Conservation (phyloP, 2,329 filamentous ascomycete species). For the Scleromitrula shiraiana region DNA sequence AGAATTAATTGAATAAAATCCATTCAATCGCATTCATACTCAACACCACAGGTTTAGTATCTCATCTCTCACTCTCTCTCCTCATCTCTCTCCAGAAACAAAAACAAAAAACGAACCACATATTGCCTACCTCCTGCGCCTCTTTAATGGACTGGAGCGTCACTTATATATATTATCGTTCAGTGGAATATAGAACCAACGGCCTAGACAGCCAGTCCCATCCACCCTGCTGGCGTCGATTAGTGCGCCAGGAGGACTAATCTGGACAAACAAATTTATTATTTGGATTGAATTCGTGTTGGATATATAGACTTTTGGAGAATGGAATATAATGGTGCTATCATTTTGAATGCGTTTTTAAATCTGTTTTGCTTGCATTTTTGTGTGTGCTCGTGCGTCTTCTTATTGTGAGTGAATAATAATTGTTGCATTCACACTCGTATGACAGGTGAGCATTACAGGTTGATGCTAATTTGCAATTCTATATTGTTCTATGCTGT, state of each 20-base stretch:
- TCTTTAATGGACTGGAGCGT: constrained; percentile 30
- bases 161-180: constrained; percentile 33
- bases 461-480: no score
- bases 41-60: background rate
- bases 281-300: no score
- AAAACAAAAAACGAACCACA: constrained; percentile 27
- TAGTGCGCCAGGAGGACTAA: constrained; percentile 33
- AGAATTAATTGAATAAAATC: no score
- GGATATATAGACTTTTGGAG: no score
- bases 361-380: no score
- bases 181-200: constrained; percentile 31
- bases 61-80: background rate
- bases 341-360: no score
- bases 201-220: constrained; percentile 33
- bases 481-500: no score
- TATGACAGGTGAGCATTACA: no score
- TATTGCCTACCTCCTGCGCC: constrained; percentile 32
- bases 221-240: constrained; percentile 32
- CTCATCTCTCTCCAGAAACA: background rate
- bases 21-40: background rate
- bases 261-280: constrained; percentile 28
- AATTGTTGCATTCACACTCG: no score
- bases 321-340: no score
- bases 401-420: no score
- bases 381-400: no score